These are phyloP conservation scores for Pleurozium schreberi DNA, from an alignment of 225 moss, liverwort and hornwort species.

Conservation along the genomic window DNA sequence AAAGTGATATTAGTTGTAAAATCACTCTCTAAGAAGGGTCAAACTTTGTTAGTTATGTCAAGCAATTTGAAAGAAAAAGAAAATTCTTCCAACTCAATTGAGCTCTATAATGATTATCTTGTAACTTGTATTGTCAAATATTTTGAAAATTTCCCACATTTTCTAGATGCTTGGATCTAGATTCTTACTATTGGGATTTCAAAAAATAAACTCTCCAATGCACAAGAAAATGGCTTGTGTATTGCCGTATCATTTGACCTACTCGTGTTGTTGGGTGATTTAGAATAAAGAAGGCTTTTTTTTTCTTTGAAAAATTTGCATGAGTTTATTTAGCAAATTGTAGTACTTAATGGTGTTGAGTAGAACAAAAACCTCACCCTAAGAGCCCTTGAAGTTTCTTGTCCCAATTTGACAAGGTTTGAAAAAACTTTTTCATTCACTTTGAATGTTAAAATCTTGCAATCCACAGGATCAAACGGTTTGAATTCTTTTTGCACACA, in stretches of 20 bases:
- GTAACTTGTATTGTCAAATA: neutral
- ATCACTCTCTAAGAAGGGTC: neutral
- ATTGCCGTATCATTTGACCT: neutral
- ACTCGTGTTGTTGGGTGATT: neutral
- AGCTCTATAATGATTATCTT: neutral
- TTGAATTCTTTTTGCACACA: neutral
- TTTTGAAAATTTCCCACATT: neutral
- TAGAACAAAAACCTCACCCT: neutral
- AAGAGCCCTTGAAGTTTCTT: neutral
- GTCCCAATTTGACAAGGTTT: neutral
- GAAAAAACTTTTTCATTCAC: neutral
- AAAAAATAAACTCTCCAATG: neutral
- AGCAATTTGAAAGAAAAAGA: neutral
- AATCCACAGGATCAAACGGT: neutral
- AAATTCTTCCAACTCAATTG: neutral
- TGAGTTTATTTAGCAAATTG: neutral
- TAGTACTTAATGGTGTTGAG: neutral
- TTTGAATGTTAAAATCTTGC: neutral
- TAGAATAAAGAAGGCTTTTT: neutral
- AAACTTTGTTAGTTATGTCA: neutral
- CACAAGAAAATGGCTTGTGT: neutral
- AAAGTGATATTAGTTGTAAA: neutral
- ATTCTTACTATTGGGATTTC: accelerated
- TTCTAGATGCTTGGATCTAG: neutral
- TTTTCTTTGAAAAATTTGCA: neutral